phyloP scores from a whole-genome alignment of 495 filamentous ascomycete genomes.

The Hypoxylon trugodes region DNA sequence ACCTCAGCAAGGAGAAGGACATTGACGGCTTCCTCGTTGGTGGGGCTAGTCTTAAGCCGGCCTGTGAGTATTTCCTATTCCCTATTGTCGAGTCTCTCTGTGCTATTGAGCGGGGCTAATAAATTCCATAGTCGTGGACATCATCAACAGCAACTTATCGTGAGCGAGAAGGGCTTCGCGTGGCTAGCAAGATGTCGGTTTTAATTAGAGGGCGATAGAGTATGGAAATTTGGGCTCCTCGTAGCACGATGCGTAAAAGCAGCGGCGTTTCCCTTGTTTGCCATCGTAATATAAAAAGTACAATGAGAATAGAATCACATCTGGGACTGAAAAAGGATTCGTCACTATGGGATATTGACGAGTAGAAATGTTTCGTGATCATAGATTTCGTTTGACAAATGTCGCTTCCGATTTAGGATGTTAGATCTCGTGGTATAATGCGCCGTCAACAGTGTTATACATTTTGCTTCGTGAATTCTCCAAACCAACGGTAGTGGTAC shows the following conservation, averaged over 20 bases:
- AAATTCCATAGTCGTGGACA: slow-evolving; percentile 61
- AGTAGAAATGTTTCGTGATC: slow-evolving; percentile 10
- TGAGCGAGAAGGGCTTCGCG: slow-evolving; percentile 41
- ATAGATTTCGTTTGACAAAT: slow-evolving; percentile 16
- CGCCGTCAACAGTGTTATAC: slow-evolving; percentile 17
- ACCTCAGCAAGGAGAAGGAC: slow-evolving; percentile 88
- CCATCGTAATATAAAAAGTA: slow-evolving; percentile 9
- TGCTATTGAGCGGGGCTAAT: slow-evolving; percentile 35
- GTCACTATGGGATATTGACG: not conserved
- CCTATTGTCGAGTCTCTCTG: not conserved
- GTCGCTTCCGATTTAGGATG: not conserved
- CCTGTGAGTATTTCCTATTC: slow-evolving; percentile 71
- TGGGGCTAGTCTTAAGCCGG: slow-evolving; percentile 97
- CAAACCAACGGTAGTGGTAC: slow-evolving; percentile 14
- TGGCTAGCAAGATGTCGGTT: not conserved
- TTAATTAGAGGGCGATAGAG: slow-evolving; percentile 1
- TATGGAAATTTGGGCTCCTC: too few species aligned
- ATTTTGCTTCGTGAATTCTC: too few species aligned
- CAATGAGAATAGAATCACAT: not conserved
- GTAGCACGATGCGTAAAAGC: slow-evolving; percentile 2
- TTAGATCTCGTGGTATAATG: slow-evolving; percentile 11
- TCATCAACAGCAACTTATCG: slow-evolving; percentile 65
- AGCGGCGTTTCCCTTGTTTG: not conserved
- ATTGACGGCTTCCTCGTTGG: slow-evolving; percentile 99
- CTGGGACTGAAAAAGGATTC: not conserved